Conservation (phyloP, 805 yeast genomes). For the Lachancea lanzarotensis region DNA sequence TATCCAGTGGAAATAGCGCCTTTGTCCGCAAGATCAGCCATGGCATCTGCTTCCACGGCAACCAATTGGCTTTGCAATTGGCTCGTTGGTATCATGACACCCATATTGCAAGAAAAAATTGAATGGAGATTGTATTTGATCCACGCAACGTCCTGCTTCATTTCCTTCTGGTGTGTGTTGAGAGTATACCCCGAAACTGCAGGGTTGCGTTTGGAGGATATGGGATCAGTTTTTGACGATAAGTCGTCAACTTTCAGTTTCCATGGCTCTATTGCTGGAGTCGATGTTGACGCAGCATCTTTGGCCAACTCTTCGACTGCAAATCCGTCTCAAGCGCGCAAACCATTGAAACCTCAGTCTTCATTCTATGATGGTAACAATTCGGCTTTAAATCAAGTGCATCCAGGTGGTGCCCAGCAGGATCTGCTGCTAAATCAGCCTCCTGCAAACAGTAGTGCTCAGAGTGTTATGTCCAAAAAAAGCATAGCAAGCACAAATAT, state of each 20-base stretch:
- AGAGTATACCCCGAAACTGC: slow-evolving; percentile 82
- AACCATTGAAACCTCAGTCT: slow-evolving; percentile 24
- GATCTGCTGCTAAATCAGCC: slow-evolving; percentile 1
- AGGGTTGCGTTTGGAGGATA: slow-evolving; percentile 82
- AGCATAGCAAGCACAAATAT: slow-evolving; percentile 11
- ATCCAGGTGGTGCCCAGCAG: slow-evolving; percentile 2
- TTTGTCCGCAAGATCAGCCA: slow-evolving; percentile 75
- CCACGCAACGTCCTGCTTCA: slow-evolving; percentile 70
- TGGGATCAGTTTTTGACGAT: slow-evolving; percentile 86
- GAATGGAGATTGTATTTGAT: slow-evolving; percentile 76
- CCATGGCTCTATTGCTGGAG: slow-evolving; percentile 21
- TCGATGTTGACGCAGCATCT: slow-evolving; percentile 7
- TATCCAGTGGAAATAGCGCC: slow-evolving; percentile 85
- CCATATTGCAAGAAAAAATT: slow-evolving; percentile 69
- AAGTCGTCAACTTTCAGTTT: slow-evolving; percentile 33
- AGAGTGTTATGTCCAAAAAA: slow-evolving; percentile 13
- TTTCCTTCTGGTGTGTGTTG: slow-evolving; percentile 68
- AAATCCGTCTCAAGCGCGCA: slow-evolving; percentile 42
- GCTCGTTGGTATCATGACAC: slow-evolving; percentile 87
- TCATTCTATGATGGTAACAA: slow-evolving; percentile 22
- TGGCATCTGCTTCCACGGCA: slow-evolving; percentile 86
- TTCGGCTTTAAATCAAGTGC: slow-evolving; percentile 11
- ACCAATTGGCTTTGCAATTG: slow-evolving; percentile 91
- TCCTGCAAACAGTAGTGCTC: slow-evolving; percentile 9
- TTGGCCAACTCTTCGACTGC: neutral